Evolutionary conservation across 2,329 filamentous ascomycete species (phyloP), one percentile per base, ranked within the genome.

Genomic region (Neofusicoccum sp.): DNA sequence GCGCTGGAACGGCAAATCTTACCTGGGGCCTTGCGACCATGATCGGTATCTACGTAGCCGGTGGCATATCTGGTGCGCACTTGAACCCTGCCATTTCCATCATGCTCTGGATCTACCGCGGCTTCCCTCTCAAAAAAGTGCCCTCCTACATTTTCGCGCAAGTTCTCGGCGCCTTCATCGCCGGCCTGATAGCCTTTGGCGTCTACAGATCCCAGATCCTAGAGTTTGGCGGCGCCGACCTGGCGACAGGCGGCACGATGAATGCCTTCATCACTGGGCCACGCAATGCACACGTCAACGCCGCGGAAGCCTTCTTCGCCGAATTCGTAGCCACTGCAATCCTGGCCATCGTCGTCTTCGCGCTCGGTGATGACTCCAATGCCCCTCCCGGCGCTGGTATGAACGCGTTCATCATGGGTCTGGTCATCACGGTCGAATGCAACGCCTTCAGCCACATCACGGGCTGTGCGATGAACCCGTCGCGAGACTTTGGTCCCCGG

Each of bases 21-120:
- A 71, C 79, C 4, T 86, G 84, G 84, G 84, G 84, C 1, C 74
- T 86, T 12, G 83, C 81, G 1, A 79, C 80, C 28, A 87, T 85
- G 81, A 74, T 81, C 0, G 80, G 74, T 4, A 79, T 81, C 63
- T 81, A 81, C 56, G 62, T 79, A 3, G 74, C 76, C 1, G 81
- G 79, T 67, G 80, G 81, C 14, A 74, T 82, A 4, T 80, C 78
- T 3, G 81, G 81, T 63, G 79, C 76, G 0, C 81, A 83, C 61
- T 71, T 83, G n/a, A 83, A 81, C 54, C 81, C 81, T 0, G 78
- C 76, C 0, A 74, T 83, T 6, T 79, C 79, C 0, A 72, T 82
- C 16, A 70, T 73, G 22, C 71, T 79, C 14, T 77, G 74, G 34
- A 67, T 79, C 22, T 3, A 69, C 68, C 12, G 64, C 73, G 76